phyloP scores from a whole-genome alignment of 768 basidiomycete genomes.

The Amanita molliuscula region DNA sequence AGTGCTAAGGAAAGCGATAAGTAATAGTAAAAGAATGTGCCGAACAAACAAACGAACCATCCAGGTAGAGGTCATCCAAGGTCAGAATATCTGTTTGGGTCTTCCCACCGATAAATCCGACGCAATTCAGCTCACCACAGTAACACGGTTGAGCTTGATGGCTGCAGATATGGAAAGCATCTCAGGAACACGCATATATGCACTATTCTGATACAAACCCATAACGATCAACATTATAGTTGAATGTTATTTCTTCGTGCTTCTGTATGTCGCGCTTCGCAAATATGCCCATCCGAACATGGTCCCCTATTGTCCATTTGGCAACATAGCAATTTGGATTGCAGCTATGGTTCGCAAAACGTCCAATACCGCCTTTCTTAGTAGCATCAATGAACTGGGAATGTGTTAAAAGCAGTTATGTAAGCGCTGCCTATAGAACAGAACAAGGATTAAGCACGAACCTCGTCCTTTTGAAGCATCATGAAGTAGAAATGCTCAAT shows the following conservation, averaged over 20 bases:
- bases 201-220: conserved; percentile 46
- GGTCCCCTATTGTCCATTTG: conserved; percentile 88
- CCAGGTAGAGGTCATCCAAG: conserved; percentile 92
- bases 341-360: conserved; percentile 97
- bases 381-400: conserved; percentile 93
- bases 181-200: background rate
- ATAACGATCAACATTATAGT: conserved; percentile 99
- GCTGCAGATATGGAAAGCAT: conserved; percentile 26
- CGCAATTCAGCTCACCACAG: conserved; percentile 92
- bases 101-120: conserved; percentile 95
- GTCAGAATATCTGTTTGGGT: conserved; percentile 93
- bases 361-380: conserved; percentile 90
- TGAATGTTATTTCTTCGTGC: conserved; percentile 92
- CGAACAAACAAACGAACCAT: conserved; percentile 57
- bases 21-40: background rate
- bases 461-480: conserved; percentile 98
- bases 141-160: conserved; percentile 93
- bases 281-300: conserved; percentile 97
- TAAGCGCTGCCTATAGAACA: background rate
- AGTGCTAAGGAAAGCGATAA: conserved; percentile 43
- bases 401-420: background rate
- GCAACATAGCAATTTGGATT: conserved; percentile 97
- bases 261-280: conserved; percentile 70
- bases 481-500: conserved; percentile 98
- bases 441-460: conserved; percentile 23